Conservation (phyloP, 768 basidiomycete genomes). For the Lactarius sanguifluus region DNA sequence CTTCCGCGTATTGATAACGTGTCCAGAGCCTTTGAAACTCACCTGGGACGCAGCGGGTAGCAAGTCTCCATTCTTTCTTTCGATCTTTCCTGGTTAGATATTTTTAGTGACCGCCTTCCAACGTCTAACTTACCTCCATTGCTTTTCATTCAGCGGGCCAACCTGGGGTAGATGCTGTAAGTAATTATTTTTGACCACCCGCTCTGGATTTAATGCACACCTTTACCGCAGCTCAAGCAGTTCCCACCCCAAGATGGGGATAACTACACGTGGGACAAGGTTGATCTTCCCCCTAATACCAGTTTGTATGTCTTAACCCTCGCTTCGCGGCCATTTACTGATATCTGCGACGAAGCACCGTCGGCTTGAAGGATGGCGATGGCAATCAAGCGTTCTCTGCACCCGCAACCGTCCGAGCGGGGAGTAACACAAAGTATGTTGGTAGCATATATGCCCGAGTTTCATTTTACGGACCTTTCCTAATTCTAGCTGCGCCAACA, state of each 20-base stretch:
- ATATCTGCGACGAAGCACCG: conserved; percentile 42
- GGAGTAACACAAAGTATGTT: conserved; percentile 40
- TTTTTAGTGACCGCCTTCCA: background rate
- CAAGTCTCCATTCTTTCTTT: conserved; percentile 54
- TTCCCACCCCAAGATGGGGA: conserved; percentile 49
- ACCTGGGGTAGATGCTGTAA: conserved; percentile 50
- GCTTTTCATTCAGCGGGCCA: conserved; percentile 48
- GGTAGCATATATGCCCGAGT: background rate
- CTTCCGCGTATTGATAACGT: conserved; percentile 12
- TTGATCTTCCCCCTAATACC: conserved; percentile 47
- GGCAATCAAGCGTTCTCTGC: conserved; percentile 55
- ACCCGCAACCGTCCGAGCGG: conserved; percentile 44
- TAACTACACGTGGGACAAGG: conserved; percentile 50
- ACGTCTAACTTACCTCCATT: conserved; percentile 2
- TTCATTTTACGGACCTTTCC: background rate
- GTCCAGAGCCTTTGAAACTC: conserved; percentile 58
- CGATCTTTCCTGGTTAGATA: conserved; percentile 58
- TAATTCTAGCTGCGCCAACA: conserved; percentile 22
- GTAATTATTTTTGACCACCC: conserved; percentile 26
- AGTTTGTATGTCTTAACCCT: conserved; percentile 44
- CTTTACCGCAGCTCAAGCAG: conserved; percentile 46
- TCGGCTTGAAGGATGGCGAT: conserved; percentile 56
- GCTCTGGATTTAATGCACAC: background rate
- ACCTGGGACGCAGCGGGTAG: conserved; percentile 49
- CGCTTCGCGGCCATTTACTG: background rate